Evolutionary conservation across 345 rosid species (phyloP).

Genomic region (Kernera saxatilis): DNA sequence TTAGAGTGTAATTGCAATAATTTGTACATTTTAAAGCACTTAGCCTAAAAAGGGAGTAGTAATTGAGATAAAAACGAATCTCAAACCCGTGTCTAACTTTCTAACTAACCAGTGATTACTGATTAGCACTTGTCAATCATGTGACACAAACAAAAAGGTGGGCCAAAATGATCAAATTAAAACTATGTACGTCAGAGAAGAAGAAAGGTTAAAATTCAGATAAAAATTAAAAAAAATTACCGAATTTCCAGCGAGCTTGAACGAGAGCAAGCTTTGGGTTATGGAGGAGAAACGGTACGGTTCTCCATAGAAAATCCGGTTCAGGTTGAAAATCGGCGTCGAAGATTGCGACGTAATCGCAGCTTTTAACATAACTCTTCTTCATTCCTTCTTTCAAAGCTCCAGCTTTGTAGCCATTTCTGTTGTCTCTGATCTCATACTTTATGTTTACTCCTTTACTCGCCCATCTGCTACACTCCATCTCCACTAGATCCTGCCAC

Average conservation of each 20-base stretch:
- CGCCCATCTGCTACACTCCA: slow-evolving; percentile 91
- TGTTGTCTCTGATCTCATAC: slow-evolving; percentile 77
- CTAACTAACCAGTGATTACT: not conserved
- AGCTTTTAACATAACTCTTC: slow-evolving; percentile 64
- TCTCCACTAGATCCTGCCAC: slow-evolving; percentile 74
- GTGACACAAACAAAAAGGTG: not conserved
- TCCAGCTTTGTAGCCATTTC: slow-evolving; percentile 92
- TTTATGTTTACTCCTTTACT: slow-evolving; percentile 92
- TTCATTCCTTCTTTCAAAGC: slow-evolving; percentile 97
- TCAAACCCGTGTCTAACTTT: not conserved
- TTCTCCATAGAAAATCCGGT: slow-evolving; percentile 80
- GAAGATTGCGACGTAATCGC: slow-evolving; percentile 85
- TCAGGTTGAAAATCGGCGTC: slow-evolving; percentile 99
- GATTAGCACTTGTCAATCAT: slow-evolving; percentile 13
- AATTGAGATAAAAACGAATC: not conserved
- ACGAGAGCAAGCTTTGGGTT: slow-evolving; percentile 78
- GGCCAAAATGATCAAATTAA: slow-evolving; percentile 18
- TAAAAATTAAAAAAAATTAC: slow-evolving; percentile 27
- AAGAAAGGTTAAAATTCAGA: slow-evolving; percentile 1
- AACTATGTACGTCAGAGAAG: not conserved
- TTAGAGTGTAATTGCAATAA: not conserved
- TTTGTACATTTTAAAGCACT: not conserved
- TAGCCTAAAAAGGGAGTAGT: slow-evolving; percentile 15
- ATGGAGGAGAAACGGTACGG: slow-evolving; percentile 73
- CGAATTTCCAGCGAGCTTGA: slow-evolving; percentile 98